These are phyloP conservation scores for Coniella vitis DNA, from an alignment of 2,329 filamentous ascomycete species.

Conservation along the genomic window DNA sequence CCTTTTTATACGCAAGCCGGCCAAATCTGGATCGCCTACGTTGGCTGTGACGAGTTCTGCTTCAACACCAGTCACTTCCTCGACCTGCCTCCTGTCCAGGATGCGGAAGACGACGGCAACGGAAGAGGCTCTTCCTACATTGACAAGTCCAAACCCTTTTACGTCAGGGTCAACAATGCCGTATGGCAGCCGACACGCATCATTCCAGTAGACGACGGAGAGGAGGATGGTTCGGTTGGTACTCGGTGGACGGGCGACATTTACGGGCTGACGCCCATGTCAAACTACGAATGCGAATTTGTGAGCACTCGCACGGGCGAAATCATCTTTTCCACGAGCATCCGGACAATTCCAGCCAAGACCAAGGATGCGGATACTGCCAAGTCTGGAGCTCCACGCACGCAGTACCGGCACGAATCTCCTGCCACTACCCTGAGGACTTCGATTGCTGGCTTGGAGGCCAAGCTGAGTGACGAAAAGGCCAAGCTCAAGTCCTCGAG, in stretches of 20 bases:
- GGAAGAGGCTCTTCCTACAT: conserved; percentile 41
- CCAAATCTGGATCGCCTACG: conserved; percentile 75
- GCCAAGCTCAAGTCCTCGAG: conserved; percentile 62
- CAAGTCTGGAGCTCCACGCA: conserved; percentile 43
- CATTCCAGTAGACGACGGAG: conserved; percentile 37
- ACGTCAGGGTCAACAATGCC: conserved; percentile 70
- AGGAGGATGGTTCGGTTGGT: conserved; percentile 30
- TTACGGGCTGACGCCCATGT: conserved; percentile 62
- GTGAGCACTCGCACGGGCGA: conserved; percentile 59
- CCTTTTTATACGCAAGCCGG: conserved; percentile 64
- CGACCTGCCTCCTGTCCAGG: conserved; percentile 4
- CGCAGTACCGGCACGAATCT: conserved; percentile 61
- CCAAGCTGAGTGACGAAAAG: conserved; percentile 63
- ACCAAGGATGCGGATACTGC: conserved; percentile 32
- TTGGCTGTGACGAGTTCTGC: conserved; percentile 70
- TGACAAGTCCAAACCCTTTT: conserved; percentile 68
- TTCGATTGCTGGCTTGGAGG: conserved; percentile 66
- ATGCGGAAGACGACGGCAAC: conserved; percentile 30
- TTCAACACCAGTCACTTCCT: conserved; percentile 64
- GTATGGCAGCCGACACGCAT: conserved; percentile 75
- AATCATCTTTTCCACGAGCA: conserved; percentile 64
- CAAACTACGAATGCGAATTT: conserved; percentile 74
- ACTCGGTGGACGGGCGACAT: conserved; percentile 64
- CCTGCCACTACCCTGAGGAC: conserved; percentile 71
- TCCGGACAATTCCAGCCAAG: conserved; percentile 55